A percentile compares a stretch with the other conserved stretches of the same genome.
phyloP scores from a whole-genome alignment of 78 protist species.

The Dictyostelium intermedium region DNA sequence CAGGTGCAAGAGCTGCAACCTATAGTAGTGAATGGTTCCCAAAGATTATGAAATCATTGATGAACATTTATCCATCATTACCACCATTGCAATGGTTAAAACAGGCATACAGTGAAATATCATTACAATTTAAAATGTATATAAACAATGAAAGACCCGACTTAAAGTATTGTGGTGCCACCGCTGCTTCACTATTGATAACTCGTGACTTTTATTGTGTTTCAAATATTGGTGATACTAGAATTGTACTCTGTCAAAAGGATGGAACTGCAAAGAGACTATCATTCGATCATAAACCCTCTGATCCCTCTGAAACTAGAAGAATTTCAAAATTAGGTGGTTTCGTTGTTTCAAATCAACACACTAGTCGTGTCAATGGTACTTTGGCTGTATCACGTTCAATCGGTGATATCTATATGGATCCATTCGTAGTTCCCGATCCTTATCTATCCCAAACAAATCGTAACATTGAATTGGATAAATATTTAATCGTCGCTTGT shows the following conservation, averaged over 20 bases:
- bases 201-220: slow-evolving; percentile 38
- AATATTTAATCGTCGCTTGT: slow-evolving; percentile 90
- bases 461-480: slow-evolving; percentile 13
- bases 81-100: slow-evolving; percentile 72
- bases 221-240: slow-evolving; percentile 92
- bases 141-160: slow-evolving; percentile 39
- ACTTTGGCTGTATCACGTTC: slow-evolving; percentile 87
- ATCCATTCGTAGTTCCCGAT: slow-evolving; percentile 77
- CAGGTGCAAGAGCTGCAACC: slow-evolving; percentile 60
- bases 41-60: slow-evolving; percentile 38
- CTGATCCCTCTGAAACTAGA: slow-evolving; percentile 78
- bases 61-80: slow-evolving; percentile 21
- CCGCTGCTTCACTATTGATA: slow-evolving; percentile 82
- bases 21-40: slow-evolving; percentile 65
- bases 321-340: slow-evolving; percentile 89
- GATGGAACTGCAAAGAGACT: slow-evolving; percentile 77
- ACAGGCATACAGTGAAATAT: slow-evolving; percentile 55
- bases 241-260: slow-evolving; percentile 82
- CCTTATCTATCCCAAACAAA: slow-evolving; percentile 37
- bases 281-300: slow-evolving; percentile 89
- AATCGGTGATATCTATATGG: slow-evolving; percentile 87
- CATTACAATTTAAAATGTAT: slow-evolving; percentile 16
- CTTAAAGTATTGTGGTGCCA: slow-evolving; percentile 86
- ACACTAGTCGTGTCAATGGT: slow-evolving; percentile 86
- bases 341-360: slow-evolving; percentile 47